Evolutionary conservation across 2,329 filamentous ascomycete genomes (phyloP), one percentile per base, ranked within the genome.

Genomic region (Scedosporium minutisporum): DNA sequence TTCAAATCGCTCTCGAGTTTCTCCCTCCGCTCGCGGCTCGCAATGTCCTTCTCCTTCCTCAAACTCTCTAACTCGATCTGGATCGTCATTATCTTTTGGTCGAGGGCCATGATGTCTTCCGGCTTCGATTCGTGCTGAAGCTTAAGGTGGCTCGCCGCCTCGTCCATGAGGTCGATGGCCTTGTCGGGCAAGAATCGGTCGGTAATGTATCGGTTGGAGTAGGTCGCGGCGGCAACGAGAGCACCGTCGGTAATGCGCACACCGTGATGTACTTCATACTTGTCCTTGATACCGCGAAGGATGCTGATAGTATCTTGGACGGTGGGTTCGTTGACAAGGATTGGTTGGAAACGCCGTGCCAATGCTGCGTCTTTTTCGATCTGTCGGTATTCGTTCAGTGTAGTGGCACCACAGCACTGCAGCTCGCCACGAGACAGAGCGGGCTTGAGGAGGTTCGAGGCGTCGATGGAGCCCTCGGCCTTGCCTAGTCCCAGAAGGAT

Each of bases 291-390:
- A 58, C 93, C 95, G 70, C 95, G 87, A 0, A 99, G 79, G 63
- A 99, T 97, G 60, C 91, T 96, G 65, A 99, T 93, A 0, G 95
- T 97, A 67, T 97, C 93, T 67, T 91, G 86, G 0, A 97, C 93
- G 0, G 86, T 88, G 0, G 95, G 95, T 69, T 99, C 95, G 64
- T 87, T 90, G n/a, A 99, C 92, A 42, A 91, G 76, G 63, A 99
- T 96, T 0, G 95, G 93, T 70, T 99, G 95, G 73, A 99, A 97
- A 64, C 95, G 85, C 67, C 95, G 82, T 7, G 95, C 95, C 21
- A 99, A 78, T 0, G 95, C 95, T 29, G 93, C 93, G 70, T 97
- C 95, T 74, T 97, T 97, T 73, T 97, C 95, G 65, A 99, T 97
- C 68, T 87, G 80, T 23, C 95, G 86, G 70, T 97, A 99, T 71